Conservation (phyloP, 1,284 basidiomycete species). For the Lentinula novae-zelandiae region DNA sequence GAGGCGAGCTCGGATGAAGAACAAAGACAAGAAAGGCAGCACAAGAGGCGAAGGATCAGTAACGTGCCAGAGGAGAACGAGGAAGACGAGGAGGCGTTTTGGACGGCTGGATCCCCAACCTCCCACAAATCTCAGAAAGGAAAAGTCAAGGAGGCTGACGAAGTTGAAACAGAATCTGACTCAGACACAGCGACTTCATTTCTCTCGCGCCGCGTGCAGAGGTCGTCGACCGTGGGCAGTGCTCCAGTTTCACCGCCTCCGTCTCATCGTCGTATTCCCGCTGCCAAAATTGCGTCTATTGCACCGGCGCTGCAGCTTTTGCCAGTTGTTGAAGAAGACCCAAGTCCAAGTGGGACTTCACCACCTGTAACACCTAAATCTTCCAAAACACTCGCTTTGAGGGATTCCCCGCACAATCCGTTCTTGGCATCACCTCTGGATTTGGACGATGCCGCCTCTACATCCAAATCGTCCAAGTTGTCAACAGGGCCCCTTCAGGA, state of each 20-base stretch:
- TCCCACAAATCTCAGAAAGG: background rate
- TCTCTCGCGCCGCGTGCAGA: slow-evolving; percentile 28
- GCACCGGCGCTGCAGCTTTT: slow-evolving; percentile 11
- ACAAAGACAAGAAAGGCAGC: slow-evolving; percentile 13
- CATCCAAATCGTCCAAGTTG: slow-evolving; percentile 11
- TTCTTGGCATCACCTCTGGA: slow-evolving; percentile 33
- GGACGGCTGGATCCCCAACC: slow-evolving; percentile 25
- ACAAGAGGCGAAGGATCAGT: slow-evolving; percentile 33
- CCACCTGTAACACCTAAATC: slow-evolving; percentile 30
- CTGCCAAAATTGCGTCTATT: slow-evolving; percentile 6
- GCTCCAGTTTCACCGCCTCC: slow-evolving; percentile 40
- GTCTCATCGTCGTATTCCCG: slow-evolving; percentile 30
- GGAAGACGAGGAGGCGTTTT: slow-evolving; percentile 42
- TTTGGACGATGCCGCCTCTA: slow-evolving; percentile 16
- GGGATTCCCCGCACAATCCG: slow-evolving; percentile 41
- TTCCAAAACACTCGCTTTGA: slow-evolving; percentile 15
- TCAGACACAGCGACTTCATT: slow-evolving; percentile 27
- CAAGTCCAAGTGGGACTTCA: slow-evolving; percentile 13
- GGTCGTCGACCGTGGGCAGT: slow-evolving; percentile 21
- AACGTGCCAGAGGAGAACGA: slow-evolving; percentile 19
- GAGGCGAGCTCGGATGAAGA: slow-evolving; percentile 17
- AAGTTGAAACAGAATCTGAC: slow-evolving; percentile 11
- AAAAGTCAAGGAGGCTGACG: background rate
- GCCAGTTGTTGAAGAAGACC: slow-evolving; percentile 8
- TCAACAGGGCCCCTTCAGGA: slow-evolving; percentile 28